These are phyloP conservation scores for Yamadazyma jaroonii DNA, from an alignment of 1,139 yeast species.

Conservation along the genomic window DNA sequence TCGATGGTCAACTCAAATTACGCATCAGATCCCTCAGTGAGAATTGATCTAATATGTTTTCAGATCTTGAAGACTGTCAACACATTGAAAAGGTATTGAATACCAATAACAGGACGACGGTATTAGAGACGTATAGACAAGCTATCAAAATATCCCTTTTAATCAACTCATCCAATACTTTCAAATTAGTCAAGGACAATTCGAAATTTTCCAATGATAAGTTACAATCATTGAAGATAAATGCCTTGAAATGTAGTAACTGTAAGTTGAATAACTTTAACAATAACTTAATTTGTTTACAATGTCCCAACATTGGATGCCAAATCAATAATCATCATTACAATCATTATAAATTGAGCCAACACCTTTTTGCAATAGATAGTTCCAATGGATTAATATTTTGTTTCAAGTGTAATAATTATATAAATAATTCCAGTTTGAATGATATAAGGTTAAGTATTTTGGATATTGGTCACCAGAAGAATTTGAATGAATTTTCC, in stretches of 20 bases:
- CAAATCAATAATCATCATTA: constrained; percentile 51
- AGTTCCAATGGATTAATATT: constrained; percentile 57
- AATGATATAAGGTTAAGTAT: constrained; percentile 49
- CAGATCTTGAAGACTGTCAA: constrained; percentile 40
- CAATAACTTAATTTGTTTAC: constrained; percentile 66
- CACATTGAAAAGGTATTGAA: constrained; percentile 54
- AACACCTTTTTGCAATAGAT: constrained; percentile 76
- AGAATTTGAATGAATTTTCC: constrained; percentile 3
- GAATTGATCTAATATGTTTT: constrained; percentile 11
- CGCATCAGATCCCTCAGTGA: constrained; percentile 4
- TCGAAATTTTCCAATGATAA: constrained; percentile 26
- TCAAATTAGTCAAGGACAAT: constrained; percentile 31
- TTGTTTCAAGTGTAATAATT: constrained; percentile 77
- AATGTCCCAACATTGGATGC: constrained; percentile 84
- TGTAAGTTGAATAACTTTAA: constrained; percentile 48
- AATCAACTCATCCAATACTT: constrained; percentile 19
- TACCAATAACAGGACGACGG: constrained; percentile 55
- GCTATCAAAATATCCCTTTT: constrained; percentile 50
- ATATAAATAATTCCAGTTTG: constrained; percentile 58
- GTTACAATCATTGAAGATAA: constrained; percentile 37
- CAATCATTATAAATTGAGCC: constrained; percentile 56
- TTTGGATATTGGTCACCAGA: constrained; percentile 9
- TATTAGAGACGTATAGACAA: constrained; percentile 55
- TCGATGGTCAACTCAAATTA: background rate
- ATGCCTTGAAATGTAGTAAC: constrained; percentile 48